Evolutionary conservation across 2,329 filamentous ascomycete species (phyloP), one percentile per base, ranked within the genome.

Genomic region (Curvularia spicifera): DNA sequence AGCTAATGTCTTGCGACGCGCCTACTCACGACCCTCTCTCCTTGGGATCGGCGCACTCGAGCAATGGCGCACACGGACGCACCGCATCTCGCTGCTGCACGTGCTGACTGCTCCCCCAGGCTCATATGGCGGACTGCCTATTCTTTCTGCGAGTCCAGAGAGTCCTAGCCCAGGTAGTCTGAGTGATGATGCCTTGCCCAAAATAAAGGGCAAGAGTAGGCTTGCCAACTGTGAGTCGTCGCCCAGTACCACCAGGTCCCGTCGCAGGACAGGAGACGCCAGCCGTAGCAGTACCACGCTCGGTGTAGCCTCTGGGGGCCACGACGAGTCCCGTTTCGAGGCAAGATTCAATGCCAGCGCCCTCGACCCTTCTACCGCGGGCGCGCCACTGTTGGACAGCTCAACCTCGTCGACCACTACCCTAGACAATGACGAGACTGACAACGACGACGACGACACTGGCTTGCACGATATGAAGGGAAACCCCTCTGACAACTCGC

Each of bases 401-500:
- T 63, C 66, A 7, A 67, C 70, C 26, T 75, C 74, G 18, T 71
- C 70, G n/a, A 69, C 60, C 51, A 71, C 65, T 59, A 74, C 70
- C 50, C 61, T 57, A 28, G 68, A 72, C 28, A 67, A 72, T 10
- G 67, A 68, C 35, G 74, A 72, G 22, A 57, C 57, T 10, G 78
- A 77, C 26, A 78, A 79, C 15, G 74, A 66, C 37, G 70, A 70
- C 5, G 73, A 49, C 39, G 71, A 70, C 5, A 73, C 35, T 40
- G 47, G 71, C 42, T 51, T 75, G 48, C 69, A 76, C 54, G 72
- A 76, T 56, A 60, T 69, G 43, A 75, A 77, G 59, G 78, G 82
- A 31, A 69, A 86, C 60, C 84, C 85, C 12, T 80, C 83, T 15
- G 89, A 91, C 71, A 88, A 92, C 75, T 91, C 89, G 0, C 88